These are phyloP conservation scores for Hypoxylon crocopeplum DNA, from an alignment of 495 filamentous ascomycete species.

Conservation along the genomic window DNA sequence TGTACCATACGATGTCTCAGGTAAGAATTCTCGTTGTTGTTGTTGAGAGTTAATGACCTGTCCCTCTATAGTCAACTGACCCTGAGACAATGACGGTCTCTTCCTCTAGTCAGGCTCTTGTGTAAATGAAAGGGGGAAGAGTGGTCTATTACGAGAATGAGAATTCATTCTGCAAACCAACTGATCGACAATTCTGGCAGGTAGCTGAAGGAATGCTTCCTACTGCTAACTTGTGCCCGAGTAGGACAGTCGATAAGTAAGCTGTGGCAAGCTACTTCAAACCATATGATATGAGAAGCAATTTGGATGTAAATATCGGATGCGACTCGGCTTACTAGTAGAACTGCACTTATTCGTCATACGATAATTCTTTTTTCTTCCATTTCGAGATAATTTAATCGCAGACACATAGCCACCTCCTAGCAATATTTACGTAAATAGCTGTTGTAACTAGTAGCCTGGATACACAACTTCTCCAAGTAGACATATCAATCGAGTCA, in stretches of 20 bases:
- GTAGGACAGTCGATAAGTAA: neutral
- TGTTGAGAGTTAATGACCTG: too few species aligned
- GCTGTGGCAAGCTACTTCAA: too few species aligned
- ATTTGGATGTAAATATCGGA: neutral
- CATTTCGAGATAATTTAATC: too few species aligned
- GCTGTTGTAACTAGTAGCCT: too few species aligned
- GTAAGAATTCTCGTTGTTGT: neutral
- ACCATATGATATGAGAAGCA: neutral
- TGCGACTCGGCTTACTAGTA: slow-evolving; percentile 13
- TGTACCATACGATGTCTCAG: too few species aligned
- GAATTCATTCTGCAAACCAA: slow-evolving; percentile 18
- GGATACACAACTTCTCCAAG: neutral
- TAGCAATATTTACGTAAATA: slow-evolving; percentile 11
- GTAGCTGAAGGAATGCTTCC: neutral
- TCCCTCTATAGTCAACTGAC: neutral
- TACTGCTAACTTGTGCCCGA: neutral
- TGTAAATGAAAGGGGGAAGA: slow-evolving; percentile 22
- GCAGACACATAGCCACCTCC: slow-evolving; percentile 31
- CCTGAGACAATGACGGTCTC: too few species aligned
- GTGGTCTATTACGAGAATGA: neutral
- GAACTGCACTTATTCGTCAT: slow-evolving; percentile 5
- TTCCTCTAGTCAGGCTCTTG: neutral
- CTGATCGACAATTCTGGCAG: neutral
- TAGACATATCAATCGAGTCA: neutral
- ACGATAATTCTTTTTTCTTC: neutral